Evolutionary conservation across 495 filamentous ascomycete species (phyloP).

Genomic region (Hypoxylon trugodes): DNA sequence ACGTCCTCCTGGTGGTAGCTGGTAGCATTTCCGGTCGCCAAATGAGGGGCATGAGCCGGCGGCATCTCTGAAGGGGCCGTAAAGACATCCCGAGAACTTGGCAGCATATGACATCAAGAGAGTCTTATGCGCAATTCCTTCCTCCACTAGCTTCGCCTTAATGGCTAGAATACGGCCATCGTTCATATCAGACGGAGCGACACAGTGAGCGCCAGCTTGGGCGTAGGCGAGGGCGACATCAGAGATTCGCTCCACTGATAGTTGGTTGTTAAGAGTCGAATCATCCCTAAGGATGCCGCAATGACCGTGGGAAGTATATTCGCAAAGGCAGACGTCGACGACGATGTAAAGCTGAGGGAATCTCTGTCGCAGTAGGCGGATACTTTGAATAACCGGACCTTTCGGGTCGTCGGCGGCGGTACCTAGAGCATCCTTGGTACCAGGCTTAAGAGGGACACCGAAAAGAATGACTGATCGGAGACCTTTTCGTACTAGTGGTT

Average conservation of each 20-base stretch:
- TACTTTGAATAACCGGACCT: constrained; percentile 87
- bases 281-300: constrained; percentile 95
- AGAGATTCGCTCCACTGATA: constrained; percentile 91
- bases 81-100: constrained; percentile 95
- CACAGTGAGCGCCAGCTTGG: constrained; percentile 91
- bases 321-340: constrained; percentile 94
- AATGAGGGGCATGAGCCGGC: constrained; percentile 92
- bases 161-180: constrained; percentile 96
- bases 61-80: constrained; percentile 96
- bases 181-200: constrained; percentile 98
- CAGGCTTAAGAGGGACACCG: constrained; percentile 82
- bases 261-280: constrained; percentile 87
- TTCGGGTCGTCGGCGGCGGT: constrained; percentile 93
- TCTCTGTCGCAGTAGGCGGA: constrained; percentile 78
- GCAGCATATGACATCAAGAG: constrained; percentile 97
- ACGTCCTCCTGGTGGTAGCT: constrained; percentile 88
- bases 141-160: constrained; percentile 93
- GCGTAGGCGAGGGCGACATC: constrained; percentile 95
- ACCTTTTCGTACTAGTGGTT: constrained; percentile 86
- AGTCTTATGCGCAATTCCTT: constrained; percentile 85
- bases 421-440: constrained; percentile 87
- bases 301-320: constrained; percentile 98
- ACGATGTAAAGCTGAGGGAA: constrained; percentile 92
- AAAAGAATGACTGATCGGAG: constrained; percentile 94
- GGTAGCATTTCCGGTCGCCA: constrained; percentile 95